A percentile compares a stretch with the other conserved stretches of the same genome.
Evolutionary conservation across 108 stramenopile species (phyloP).

Genomic region (Nitzschia palea): DNA sequence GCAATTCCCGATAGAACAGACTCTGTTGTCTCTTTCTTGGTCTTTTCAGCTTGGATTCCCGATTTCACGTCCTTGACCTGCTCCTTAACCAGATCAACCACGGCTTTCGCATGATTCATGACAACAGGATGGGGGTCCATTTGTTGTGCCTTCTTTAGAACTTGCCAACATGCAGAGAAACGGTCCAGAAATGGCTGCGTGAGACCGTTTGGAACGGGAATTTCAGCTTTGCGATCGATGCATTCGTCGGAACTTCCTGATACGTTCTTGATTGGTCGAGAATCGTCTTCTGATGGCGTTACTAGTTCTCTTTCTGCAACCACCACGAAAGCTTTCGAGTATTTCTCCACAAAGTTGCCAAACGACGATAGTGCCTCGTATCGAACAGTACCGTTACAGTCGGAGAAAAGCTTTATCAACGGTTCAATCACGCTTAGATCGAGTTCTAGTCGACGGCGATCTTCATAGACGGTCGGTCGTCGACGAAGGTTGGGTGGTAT

Average conservation of each 20-base stretch:
- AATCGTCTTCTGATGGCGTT: conserved; percentile 3
- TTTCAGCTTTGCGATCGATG: not conserved
- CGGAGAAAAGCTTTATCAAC: conserved; percentile 34
- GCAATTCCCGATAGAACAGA: conserved; percentile 36
- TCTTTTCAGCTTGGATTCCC: conserved; percentile 21
- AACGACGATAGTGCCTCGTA: conserved; percentile 82
- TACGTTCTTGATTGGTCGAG: conserved; percentile 13
- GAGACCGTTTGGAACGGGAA: conserved; percentile 52
- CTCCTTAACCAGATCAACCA: conserved; percentile 79
- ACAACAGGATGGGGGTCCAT: conserved; percentile 81
- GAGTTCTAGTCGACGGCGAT: conserved; percentile 33
- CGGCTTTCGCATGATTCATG: conserved; percentile 49
- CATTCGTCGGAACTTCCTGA: conserved; percentile 18
- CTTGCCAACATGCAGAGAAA: conserved; percentile 71
- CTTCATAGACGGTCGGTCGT: conserved; percentile 43
- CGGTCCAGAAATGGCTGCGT: conserved; percentile 39
- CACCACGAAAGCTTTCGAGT: conserved; percentile 72
- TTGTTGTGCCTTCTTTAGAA: conserved; percentile 58
- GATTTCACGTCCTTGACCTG: conserved; percentile 45
- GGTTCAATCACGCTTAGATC: conserved; percentile 41
- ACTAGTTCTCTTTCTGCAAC: conserved; percentile 62
- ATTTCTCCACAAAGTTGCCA: conserved; percentile 69
- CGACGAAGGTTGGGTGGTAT: conserved; percentile 15
- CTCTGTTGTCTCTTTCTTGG: conserved; percentile 3
- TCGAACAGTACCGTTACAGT: conserved; percentile 83